phyloP scores from a whole-genome alignment of 2,329 filamentous ascomycete genomes.

The Diaporthe caulivora region DNA sequence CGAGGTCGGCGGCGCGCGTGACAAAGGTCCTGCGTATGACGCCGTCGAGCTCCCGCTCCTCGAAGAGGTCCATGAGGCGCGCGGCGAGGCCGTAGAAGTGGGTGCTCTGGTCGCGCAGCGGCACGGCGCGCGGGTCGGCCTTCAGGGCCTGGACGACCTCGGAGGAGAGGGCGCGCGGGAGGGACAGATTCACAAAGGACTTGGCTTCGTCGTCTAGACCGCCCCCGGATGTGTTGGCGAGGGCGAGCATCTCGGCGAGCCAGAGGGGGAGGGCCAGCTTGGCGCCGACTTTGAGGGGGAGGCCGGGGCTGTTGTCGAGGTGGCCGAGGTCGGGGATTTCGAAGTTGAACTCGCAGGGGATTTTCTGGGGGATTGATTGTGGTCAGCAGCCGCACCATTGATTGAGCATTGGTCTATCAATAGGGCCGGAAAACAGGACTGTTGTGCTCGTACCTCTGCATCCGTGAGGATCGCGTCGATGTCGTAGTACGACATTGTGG shows the following conservation, averaged over 20 bases:
- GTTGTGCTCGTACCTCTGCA: slow-evolving; percentile 70
- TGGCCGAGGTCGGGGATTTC: slow-evolving; percentile 89
- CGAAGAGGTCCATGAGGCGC: slow-evolving; percentile 89
- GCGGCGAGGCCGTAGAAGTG: slow-evolving; percentile 91
- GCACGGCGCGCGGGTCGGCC: slow-evolving; percentile 87
- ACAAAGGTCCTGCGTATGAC: slow-evolving; percentile 85
- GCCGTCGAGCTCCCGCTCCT: slow-evolving; percentile 82
- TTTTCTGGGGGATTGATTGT: slow-evolving; percentile 71
- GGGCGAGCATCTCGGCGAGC: slow-evolving; percentile 93
- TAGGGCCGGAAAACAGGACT: neutral
- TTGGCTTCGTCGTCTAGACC: slow-evolving; percentile 54
- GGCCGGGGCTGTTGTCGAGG: slow-evolving; percentile 82
- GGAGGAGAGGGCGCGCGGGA: slow-evolving; percentile 81
- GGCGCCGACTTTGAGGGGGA: slow-evolving; percentile 82
- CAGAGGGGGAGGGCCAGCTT: slow-evolving; percentile 88
- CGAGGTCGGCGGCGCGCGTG: slow-evolving; percentile 82
- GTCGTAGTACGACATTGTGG: slow-evolving; percentile 82
- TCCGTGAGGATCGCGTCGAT: slow-evolving; percentile 88
- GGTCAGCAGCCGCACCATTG: neutral
- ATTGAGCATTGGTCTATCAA: neutral
- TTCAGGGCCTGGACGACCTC: slow-evolving; percentile 91
- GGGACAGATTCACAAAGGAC: slow-evolving; percentile 82
- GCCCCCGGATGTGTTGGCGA: slow-evolving; percentile 64
- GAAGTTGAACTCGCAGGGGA: slow-evolving; percentile 94
- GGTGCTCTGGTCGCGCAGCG: slow-evolving; percentile 83